Conservation (phyloP, 83 land plant species). For the Picea abies region DNA sequence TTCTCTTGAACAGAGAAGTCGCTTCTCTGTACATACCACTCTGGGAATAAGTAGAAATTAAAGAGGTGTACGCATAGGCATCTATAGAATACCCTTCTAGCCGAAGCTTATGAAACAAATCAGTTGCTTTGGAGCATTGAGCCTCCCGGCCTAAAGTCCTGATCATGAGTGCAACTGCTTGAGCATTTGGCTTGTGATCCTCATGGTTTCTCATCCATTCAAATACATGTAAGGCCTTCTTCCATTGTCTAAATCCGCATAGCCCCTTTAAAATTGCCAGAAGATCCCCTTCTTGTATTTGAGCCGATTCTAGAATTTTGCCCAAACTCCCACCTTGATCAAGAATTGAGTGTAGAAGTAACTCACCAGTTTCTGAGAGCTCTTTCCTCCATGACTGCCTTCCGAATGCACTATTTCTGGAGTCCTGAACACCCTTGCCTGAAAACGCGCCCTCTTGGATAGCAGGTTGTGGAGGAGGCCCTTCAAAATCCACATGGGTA, state of each 20-base stretch:
- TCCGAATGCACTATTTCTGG: neutral
- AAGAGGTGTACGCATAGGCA: slow-evolving; percentile 79
- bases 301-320: slow-evolving; percentile 30
- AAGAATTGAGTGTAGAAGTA: slow-evolving; percentile 32
- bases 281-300: slow-evolving; percentile 41
- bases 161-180: slow-evolving; percentile 52
- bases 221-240: slow-evolving; percentile 63
- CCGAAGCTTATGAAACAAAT: slow-evolving; percentile 67
- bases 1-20: slow-evolving; percentile 46
- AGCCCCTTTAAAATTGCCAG: slow-evolving; percentile 61
- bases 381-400: slow-evolving; percentile 19
- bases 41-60: slow-evolving; percentile 62
- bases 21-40: slow-evolving; percentile 61
- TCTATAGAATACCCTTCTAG: slow-evolving; percentile 62
- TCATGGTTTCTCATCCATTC: slow-evolving; percentile 54
- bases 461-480: too few relatives aligned
- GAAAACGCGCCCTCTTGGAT: too few relatives aligned
- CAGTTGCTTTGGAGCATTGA: slow-evolving; percentile 57
- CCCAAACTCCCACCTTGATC: slow-evolving; percentile 17
- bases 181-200: slow-evolving; percentile 30
- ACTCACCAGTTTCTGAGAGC: slow-evolving; percentile 26
- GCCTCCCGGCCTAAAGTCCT: slow-evolving; percentile 70
- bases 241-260: slow-evolving; percentile 61
- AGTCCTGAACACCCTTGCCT: too few relatives aligned
- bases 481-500: too few relatives aligned